A percentile compares a stretch with the other conserved stretches of the same genome.
Evolutionary conservation across 441 rosid species (phyloP).

Genomic region (Dalechampia spathulata): DNA sequence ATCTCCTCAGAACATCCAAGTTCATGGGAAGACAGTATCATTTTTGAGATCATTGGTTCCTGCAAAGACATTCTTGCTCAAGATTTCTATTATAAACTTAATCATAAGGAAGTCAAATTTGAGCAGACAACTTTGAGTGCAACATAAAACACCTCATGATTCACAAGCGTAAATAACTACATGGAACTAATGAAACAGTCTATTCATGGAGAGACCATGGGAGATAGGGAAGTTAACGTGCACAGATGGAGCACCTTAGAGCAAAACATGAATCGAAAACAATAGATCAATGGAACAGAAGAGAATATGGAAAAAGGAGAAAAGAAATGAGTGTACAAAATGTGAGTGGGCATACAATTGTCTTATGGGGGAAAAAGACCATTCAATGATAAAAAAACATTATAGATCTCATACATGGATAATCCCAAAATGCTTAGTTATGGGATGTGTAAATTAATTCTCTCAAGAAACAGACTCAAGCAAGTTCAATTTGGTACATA

Average conservation of each 20-base stretch:
- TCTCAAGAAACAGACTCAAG: background rate
- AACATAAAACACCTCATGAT: background rate
- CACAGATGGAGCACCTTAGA: too few species aligned
- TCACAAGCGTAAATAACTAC: background rate
- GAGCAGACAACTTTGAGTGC: background rate
- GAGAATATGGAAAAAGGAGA: background rate
- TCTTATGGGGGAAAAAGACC: too few species aligned
- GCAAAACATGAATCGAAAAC: too few species aligned
- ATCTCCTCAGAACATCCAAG: conserved; percentile 91
- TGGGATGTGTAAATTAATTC: background rate
- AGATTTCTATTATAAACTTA: background rate
- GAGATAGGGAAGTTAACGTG: background rate
- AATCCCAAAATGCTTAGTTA: background rate
- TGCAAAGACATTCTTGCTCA: conserved; percentile 22
- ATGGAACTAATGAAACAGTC: background rate
- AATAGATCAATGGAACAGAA: background rate
- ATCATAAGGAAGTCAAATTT: background rate
- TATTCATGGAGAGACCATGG: background rate
- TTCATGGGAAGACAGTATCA: conserved; percentile 86
- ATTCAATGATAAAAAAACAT: background rate
- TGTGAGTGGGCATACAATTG: background rate
- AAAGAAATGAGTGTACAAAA: background rate
- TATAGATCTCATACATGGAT: background rate
- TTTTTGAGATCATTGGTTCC: conserved; percentile 94
- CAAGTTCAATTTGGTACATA: background rate